Conservation (phyloP, 129 eudicot species). For the Chrysanthemum seticuspe region DNA sequence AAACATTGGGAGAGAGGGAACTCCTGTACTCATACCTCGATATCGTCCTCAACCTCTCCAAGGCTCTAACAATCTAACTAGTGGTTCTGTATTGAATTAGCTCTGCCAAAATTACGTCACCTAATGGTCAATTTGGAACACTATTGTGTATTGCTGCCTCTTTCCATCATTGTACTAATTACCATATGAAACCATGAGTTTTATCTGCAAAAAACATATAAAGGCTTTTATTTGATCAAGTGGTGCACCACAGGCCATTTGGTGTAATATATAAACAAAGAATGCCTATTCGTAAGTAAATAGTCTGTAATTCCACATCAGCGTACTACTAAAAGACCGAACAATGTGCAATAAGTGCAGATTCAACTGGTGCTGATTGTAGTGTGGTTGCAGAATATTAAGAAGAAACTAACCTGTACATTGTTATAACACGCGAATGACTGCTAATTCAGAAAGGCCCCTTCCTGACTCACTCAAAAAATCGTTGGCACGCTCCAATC, state of each 20-base stretch:
- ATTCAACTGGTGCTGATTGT: neutral
- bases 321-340: neutral
- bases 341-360: neutral
- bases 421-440: conserved; percentile 36
- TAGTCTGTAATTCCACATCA: no score
- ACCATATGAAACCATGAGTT: conserved; percentile 35
- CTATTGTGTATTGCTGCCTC: conserved; percentile 11
- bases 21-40: conserved; percentile 45
- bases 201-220: conserved; percentile 39
- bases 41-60: conserved; percentile 38
- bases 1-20: conserved; percentile 32
- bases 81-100: conserved; percentile 44
- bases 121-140: conserved; percentile 3
- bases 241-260: neutral
- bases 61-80: conserved; percentile 16
- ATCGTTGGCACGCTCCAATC: conserved; percentile 30
- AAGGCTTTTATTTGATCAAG: conserved; percentile 4
- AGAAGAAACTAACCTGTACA: conserved; percentile 50
- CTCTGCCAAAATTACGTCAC: conserved; percentile 33
- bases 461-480: conserved; percentile 12
- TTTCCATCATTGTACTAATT: conserved; percentile 29
- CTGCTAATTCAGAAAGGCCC: neutral
- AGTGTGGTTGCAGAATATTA: neutral
- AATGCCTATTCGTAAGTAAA: no score
- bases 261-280: neutral